Base-by-base conservation (phyloP, 2,329 filamentous ascomycete genomes). In the Phaeosphaeria sp. region DNA sequence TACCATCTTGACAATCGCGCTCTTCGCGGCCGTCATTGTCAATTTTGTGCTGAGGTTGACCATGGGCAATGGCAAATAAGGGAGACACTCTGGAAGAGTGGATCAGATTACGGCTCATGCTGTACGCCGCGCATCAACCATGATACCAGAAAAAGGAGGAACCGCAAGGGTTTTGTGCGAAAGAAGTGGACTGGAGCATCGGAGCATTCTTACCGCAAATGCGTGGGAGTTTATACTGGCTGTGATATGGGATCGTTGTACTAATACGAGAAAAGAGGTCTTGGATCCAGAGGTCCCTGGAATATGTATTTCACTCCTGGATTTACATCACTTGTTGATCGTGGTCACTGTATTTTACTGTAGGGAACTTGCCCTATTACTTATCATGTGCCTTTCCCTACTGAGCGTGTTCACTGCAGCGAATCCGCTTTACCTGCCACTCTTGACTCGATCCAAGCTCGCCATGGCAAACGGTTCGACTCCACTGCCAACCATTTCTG, bases 11-110 rank as follows among this genome's bases (percentile, higher is more conserved):
- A 92, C 94, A 49, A 85, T 97, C 69, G 90, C 94, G 53, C 81
- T 99, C 65, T 81, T 97, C 70, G 84, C 91, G 48, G 95, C 94
- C 15, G 92, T 99, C n/a, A 83, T 97, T 53, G 91, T 97, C 72
- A 99, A 99, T 82, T 98, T 99, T 77, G 89, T 96, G 39, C 81
- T 99, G 74, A 73, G 74, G 62, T 42, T 76, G 52, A 71, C 70
- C 33, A 56, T 72, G 60, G 66, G 66, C 21, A 51, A 60, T 23
- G 69, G 64, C 22, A 65, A 62, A 43, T 55, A 63, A 63, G 11
- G 30, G 41, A 43, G 3, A 20, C 6, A 20, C 6, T 15, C 15
- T 18, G 41, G 41, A 7, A 9, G n/a, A 18, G 9, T 18, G 10
- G 15, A 21, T 7, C 17, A 43, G 2, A 43, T 20, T 21, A 15